Percentiles rank a stretch among this genome's conserved stretches.
Conservation (phyloP, 2,329 filamentous ascomycete genomes). For the Paramyrothecium roridum region DNA sequence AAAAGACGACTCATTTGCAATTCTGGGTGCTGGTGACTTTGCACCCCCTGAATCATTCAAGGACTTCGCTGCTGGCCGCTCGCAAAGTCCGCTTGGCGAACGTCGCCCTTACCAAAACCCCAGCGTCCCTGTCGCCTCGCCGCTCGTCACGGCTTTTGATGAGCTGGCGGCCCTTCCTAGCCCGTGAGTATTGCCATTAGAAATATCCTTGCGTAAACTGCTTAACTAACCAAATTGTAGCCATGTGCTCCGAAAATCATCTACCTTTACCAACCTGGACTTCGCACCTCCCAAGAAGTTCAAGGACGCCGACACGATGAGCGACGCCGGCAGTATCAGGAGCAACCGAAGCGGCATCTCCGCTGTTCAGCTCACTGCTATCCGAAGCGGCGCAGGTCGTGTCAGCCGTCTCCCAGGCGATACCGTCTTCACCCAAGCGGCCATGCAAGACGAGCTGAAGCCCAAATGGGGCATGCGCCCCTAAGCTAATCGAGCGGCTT, state of each 20-base stretch:
- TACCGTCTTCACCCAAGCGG: slow-evolving; percentile 72
- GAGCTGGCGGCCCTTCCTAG: slow-evolving; percentile 83
- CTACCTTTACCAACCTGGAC: slow-evolving; percentile 75
- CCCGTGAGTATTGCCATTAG: slow-evolving; percentile 63
- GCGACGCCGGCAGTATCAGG: slow-evolving; percentile 62
- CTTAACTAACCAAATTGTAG: slow-evolving; percentile 36
- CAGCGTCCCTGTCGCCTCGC: slow-evolving; percentile 70
- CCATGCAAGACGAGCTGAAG: slow-evolving; percentile 60
- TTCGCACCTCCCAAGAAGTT: slow-evolving; percentile 78
- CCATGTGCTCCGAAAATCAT: slow-evolving; percentile 71
- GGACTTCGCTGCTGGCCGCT: slow-evolving; percentile 67
- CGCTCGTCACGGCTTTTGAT: slow-evolving; percentile 79
- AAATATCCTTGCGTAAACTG: background rate
- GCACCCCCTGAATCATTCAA: slow-evolving; percentile 70
- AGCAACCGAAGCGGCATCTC: slow-evolving; percentile 74
- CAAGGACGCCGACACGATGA: slow-evolving; percentile 57
- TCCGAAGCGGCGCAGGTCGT: slow-evolving; percentile 80
- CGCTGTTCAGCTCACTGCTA: slow-evolving; percentile 62
- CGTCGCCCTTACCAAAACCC: slow-evolving; percentile 67
- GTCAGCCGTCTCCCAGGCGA: slow-evolving; percentile 81
- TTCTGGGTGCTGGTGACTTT: slow-evolving; percentile 72
- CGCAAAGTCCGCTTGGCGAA: slow-evolving; percentile 62
- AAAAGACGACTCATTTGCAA: slow-evolving; percentile 73
- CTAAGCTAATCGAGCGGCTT: slow-evolving; percentile 15
- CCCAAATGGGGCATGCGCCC: slow-evolving; percentile 55